Percentiles rank a stretch among this genome's conserved stretches.
phyloP scores from a whole-genome alignment of 768 basidiomycete species.

The Termitomyces sp. region DNA sequence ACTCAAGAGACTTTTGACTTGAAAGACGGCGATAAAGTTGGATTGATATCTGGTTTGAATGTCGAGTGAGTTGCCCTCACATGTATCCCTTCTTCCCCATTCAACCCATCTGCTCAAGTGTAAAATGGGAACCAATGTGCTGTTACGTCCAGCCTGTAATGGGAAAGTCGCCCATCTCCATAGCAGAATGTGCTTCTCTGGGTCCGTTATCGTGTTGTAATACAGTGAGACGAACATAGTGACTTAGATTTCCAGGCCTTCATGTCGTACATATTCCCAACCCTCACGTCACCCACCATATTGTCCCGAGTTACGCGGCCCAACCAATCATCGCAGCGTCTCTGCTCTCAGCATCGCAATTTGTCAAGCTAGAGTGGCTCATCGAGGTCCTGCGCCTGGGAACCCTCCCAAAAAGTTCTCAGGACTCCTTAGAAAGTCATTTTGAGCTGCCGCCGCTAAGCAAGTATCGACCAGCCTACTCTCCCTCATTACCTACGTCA shows the following conservation, averaged over 20 bases:
- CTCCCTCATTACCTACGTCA: conserved; percentile 38
- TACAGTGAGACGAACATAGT: background rate
- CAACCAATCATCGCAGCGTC: conserved; percentile 49
- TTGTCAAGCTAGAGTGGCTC: conserved; percentile 70
- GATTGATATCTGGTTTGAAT: conserved; percentile 34
- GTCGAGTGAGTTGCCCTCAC: conserved; percentile 36
- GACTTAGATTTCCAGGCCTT: conserved; percentile 37
- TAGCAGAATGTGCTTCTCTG: conserved; percentile 42
- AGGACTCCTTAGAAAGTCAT: conserved; percentile 39
- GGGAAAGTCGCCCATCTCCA: conserved; percentile 29
- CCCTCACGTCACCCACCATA: conserved; percentile 57
- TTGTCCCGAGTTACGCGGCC: conserved; percentile 46
- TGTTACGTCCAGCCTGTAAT: conserved; percentile 38
- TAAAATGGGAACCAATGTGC: conserved; percentile 46
- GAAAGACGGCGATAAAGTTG: conserved; percentile 48
- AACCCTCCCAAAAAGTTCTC: conserved; percentile 23
- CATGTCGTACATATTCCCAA: conserved; percentile 41
- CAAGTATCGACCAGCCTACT: conserved; percentile 57
- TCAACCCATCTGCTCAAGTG: conserved; percentile 22
- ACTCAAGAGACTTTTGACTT: conserved; percentile 34
- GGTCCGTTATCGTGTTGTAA: conserved; percentile 32
- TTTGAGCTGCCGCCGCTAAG: conserved; percentile 45
- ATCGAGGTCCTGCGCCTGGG: conserved; percentile 53
- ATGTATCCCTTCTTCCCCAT: background rate
- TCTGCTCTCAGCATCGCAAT: conserved; percentile 48